Conservation (phyloP, 306 rosid species). For the Luffa acutangula region DNA sequence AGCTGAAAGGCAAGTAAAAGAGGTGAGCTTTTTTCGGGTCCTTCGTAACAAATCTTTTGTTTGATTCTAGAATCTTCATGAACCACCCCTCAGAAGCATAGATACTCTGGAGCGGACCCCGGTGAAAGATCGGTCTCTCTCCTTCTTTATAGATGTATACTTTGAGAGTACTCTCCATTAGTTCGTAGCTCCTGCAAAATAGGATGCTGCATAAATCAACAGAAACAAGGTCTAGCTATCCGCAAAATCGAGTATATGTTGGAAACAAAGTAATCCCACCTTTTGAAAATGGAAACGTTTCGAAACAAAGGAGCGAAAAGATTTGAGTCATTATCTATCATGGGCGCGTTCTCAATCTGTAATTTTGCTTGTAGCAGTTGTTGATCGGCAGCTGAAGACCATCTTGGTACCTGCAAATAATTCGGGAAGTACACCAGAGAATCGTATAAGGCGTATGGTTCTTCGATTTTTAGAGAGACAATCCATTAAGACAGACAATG, state of each 20-base stretch:
- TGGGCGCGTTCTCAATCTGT: conserved; percentile 68
- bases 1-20: conserved; percentile 94
- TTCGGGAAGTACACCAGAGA: neutral
- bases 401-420: conserved; percentile 44
- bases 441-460: neutral
- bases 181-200: conserved; percentile 70
- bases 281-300: conserved; percentile 67
- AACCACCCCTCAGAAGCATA: conserved; percentile 99
- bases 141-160: conserved; percentile 76
- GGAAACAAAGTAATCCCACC: conserved; percentile 22
- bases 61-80: conserved; percentile 60
- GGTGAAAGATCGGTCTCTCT: conserved; percentile 67
- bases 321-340: conserved; percentile 27
- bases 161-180: conserved; percentile 79
- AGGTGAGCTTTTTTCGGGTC: conserved; percentile 65
- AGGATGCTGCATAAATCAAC: neutral
- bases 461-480: neutral
- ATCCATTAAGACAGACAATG: conserved; percentile 3
- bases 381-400: conserved; percentile 56
- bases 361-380: conserved; percentile 40
- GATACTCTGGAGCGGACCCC: conserved; percentile 60
- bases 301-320: conserved; percentile 61
- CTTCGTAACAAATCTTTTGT: conserved; percentile 53
- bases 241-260: neutral
- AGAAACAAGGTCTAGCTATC: neutral